Evolutionary conservation across 345 rosid genomes (phyloP).

Genomic region (Raphanus sativus): DNA sequence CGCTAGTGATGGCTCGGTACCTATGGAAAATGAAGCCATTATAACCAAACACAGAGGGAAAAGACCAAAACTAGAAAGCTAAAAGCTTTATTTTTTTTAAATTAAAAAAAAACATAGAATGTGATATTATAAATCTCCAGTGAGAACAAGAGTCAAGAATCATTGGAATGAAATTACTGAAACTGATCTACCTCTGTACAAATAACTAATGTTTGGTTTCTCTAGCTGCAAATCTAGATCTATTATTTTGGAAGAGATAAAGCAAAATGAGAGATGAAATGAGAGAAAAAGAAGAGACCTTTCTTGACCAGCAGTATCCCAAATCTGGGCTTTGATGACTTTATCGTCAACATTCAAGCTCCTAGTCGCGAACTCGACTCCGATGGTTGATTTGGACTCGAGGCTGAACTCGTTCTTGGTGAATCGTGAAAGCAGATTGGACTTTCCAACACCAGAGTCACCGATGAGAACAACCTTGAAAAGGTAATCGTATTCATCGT

Average conservation of each 20-base stretch:
- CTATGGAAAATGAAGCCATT: neutral
- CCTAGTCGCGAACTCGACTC: neutral
- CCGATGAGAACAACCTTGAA: neutral
- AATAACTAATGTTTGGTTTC: neutral
- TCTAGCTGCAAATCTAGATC: neutral
- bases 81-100: neutral
- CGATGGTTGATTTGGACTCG: neutral
- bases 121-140: neutral
- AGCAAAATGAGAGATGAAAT: too few relatives aligned
- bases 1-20: constrained; percentile 2
- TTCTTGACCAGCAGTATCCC: neutral
- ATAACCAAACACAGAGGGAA: neutral
- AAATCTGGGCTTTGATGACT: constrained; percentile 1
- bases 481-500: neutral
- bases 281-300: neutral
- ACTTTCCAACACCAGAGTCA: neutral
- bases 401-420: neutral
- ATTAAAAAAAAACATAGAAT: too few relatives aligned
- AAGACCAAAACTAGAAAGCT: neutral
- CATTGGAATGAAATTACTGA: neutral
- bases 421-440: neutral
- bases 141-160: neutral
- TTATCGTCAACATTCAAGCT: neutral
- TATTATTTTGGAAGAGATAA: neutral
- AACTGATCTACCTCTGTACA: neutral